Base-by-base conservation (phyloP, 108 stramenopile species). In the Skeletonema potamos region DNA sequence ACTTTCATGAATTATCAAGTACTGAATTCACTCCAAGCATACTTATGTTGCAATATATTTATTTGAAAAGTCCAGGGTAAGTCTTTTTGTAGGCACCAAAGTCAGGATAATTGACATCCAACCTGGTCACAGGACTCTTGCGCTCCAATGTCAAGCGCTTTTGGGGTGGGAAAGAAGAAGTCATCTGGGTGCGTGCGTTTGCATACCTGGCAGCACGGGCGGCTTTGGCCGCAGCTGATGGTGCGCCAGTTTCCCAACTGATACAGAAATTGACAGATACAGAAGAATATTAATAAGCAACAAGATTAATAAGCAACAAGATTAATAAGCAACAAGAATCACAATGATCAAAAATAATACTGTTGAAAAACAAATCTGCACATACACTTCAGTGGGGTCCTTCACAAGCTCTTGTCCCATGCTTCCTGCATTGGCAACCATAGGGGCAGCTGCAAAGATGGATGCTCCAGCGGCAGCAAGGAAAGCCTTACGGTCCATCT, bases 121-220 rank as follows among this genome's bases (percentile, higher is more conserved):
- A 70, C 79, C 92, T 79, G n/a, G 87, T 88, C 8, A 94, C 92
- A 60, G 92, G 92, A 61, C 84, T 85, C 90, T 94, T 94, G 30
- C 92, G 74, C 78, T 94, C 92, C 26, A 94, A 76, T 43, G 89
- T 94, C 46, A 88, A 68, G 32, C 90, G 85, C 81, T 94, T 94
- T 43, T 75, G 72, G 33, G 92, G 92, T 36, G 92, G 82, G 81
- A 88, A 94, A 69, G 86, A 85, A 18, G 86, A 87, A 57, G 67
- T 91, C 84, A 91, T 85, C 77, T 94, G 92, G 70, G 81, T 91
- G 33, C 92, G 88, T 3, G 90, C 92, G 37, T 91, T 91, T 36
- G 77, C 54, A 77, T 85, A 89, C 26, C 90, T 84, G 8, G 83
- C 90, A 12, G 62, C 59, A 30, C 92, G 86, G 17, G 85, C 89